These are phyloP conservation scores for Saccharomyces cerevisiae DNA, from an alignment of 805 yeast species.

Conservation along the genomic window DNA sequence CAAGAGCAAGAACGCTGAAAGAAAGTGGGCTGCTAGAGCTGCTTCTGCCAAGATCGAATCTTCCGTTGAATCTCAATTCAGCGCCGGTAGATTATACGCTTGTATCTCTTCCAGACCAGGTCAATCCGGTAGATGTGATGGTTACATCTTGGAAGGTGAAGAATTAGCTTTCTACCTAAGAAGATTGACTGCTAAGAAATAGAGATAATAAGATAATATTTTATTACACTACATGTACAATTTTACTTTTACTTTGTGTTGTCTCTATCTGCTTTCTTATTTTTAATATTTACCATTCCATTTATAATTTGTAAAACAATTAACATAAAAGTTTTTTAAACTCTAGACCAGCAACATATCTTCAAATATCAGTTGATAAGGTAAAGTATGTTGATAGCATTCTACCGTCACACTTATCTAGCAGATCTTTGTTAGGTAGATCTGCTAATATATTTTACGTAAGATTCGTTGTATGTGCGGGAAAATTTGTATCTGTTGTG, in stretches of 20 bases:
- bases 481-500: background rate
- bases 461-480: background rate
- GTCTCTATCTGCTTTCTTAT: background rate
- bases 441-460: background rate
- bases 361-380: background rate
- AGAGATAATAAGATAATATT: slow-evolving; percentile 27
- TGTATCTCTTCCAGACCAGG: slow-evolving; percentile 98
- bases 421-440: too few relatives aligned
- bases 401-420: too few relatives aligned
- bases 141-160: slow-evolving; percentile 99
- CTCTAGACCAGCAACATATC: background rate
- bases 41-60: slow-evolving; percentile 71
- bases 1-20: slow-evolving; percentile 69
- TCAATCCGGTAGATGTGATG: slow-evolving; percentile 98
- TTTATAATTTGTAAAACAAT: background rate
- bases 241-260: slow-evolving; percentile 10
- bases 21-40: slow-evolving; percentile 88
- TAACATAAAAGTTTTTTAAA: background rate
- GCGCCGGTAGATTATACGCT: slow-evolving; percentile 97
- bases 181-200: slow-evolving; percentile 97
- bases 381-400: background rate
- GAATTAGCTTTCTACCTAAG: slow-evolving; percentile 99
- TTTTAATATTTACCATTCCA: background rate
- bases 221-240: slow-evolving; percentile 12
- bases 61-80: slow-evolving; percentile 89